Evolutionary conservation across 768 basidiomycete genomes (phyloP).

Genomic region (Tephrocybe sp.): DNA sequence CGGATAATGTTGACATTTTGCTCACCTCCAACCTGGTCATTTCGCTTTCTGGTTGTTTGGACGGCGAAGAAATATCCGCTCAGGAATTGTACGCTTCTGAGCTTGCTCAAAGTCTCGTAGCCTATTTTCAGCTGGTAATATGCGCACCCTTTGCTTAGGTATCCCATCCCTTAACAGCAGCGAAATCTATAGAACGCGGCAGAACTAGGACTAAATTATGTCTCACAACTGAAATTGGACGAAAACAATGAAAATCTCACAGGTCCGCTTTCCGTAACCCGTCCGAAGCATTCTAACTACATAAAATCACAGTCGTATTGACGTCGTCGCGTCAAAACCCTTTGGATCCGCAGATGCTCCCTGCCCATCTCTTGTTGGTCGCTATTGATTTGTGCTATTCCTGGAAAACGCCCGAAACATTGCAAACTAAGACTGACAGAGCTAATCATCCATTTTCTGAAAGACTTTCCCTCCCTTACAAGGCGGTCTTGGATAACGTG

Average conservation of each 20-base stretch:
- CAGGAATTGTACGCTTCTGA: conserved; percentile 46
- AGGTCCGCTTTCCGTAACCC: conserved; percentile 28
- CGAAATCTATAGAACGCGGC: conserved; percentile 49
- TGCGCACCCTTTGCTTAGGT: neutral
- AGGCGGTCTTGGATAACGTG: conserved; percentile 49
- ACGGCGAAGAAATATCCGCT: conserved; percentile 39
- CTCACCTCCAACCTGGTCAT: conserved; percentile 49
- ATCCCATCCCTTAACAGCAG: neutral
- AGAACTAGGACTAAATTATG: conserved; percentile 52
- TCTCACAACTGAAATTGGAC: conserved; percentile 54
- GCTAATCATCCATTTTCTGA: conserved; percentile 50
- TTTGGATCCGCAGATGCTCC: conserved; percentile 12
- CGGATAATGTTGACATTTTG: conserved; percentile 45
- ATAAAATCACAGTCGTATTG: conserved; percentile 10
- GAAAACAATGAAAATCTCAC: conserved; percentile 39
- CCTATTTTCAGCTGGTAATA: conserved; percentile 49
- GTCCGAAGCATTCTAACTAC: conserved; percentile 3
- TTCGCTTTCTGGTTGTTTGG: conserved; percentile 50
- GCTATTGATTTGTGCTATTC: conserved; percentile 32
- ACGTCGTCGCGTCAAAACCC: conserved; percentile 19
- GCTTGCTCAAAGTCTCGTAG: conserved; percentile 45
- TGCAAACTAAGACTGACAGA: conserved; percentile 6
- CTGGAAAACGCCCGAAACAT: conserved; percentile 27
- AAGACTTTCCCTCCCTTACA: conserved; percentile 53
- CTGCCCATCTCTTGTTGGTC: conserved; percentile 41